Evolutionary conservation across 495 filamentous ascomycete species (phyloP), one percentile per base, ranked within the genome.

Genomic region (Lasiosphaeris hirsuta): DNA sequence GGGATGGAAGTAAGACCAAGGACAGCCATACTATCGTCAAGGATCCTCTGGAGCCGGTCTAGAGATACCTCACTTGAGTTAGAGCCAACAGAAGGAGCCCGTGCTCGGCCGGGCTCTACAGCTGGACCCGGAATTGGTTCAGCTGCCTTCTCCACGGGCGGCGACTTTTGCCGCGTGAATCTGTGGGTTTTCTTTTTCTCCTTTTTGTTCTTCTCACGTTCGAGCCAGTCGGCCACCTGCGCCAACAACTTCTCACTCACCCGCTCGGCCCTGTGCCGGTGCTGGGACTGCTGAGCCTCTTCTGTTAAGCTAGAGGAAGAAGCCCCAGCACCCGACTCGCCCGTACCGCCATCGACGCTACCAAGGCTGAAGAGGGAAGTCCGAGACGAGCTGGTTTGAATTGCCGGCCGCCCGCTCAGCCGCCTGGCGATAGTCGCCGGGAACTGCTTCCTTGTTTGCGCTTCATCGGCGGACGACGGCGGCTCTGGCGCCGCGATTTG

Each of bases 141-240:
- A 17, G 63, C 54, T 17, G 49, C 23, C 7, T 59, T 68, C 33
- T 65, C 60, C 11, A 63, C 51, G 15, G 64, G 58, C 0, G 69
- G 61, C 1, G 69, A 67, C 51, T 59, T 75, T 45, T 69, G 65
- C 37, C 65, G 67, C 18, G 56, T 45, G 30, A 62, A 59, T 57
- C 57, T 72, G 54, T 72, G 75, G 9, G 74, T 67, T 62, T 79
- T 82, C 51, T 77, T 77, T 15, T 72, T 69, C 50, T 78, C 78
- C 62, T 78, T 83, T 69, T 86, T 90, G 30, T 74, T 67, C 69
- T 87, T 89, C 69, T 96, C 90, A 41, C 82, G 79, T 51, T 90
- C 80, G 40, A 96, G 76, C 92, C 92, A 96, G 56, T 86, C 84
- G 17, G 79, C 75, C 18, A 96, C 84, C 66, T 93, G 89, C 41